Percentiles rank a stretch among this genome's conserved stretches.
phyloP scores from a whole-genome alignment of 495 filamentous ascomycete genomes.

The Penicillium waksmanii region DNA sequence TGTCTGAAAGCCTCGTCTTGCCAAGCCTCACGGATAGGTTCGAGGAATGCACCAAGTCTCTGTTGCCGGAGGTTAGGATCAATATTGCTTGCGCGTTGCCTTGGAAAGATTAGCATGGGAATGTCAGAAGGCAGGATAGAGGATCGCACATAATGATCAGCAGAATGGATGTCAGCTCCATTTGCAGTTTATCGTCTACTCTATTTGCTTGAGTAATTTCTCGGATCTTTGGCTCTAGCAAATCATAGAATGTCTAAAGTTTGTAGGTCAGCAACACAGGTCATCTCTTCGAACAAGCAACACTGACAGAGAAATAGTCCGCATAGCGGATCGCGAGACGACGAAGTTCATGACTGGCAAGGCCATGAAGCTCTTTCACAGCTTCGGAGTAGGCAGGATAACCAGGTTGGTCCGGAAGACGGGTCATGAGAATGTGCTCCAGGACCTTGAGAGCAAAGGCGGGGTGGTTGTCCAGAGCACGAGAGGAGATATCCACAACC shows the following conservation, averaged over 20 bases:
- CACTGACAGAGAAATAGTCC: conserved; percentile 74
- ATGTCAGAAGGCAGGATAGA: not conserved
- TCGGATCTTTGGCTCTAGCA: conserved; percentile 79
- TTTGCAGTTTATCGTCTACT: conserved; percentile 75
- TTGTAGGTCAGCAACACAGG: not conserved
- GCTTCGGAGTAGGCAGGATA: conserved; percentile 81
- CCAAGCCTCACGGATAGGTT: conserved; percentile 81
- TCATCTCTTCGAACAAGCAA: conserved; percentile 17
- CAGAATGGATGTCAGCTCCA: conserved; percentile 69
- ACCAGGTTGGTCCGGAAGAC: conserved; percentile 67
- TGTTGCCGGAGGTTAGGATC: conserved; percentile 64
- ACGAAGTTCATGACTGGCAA: conserved; percentile 84
- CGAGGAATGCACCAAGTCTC: conserved; percentile 72
- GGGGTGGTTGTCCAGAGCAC: conserved; percentile 74
- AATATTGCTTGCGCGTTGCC: conserved; percentile 78
- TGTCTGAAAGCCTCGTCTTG: conserved; percentile 67
- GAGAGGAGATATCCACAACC: conserved; percentile 81
- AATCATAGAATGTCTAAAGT: conserved; percentile 74
- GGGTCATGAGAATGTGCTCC: conserved; percentile 84
- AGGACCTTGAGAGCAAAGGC: conserved; percentile 84
- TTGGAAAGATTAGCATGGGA: conserved; percentile 30
- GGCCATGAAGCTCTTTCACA: conserved; percentile 81
- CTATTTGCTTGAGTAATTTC: conserved; percentile 74
- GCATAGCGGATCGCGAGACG: conserved; percentile 88
- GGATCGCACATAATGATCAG: conserved; percentile 82